Percentiles rank a stretch among this genome's conserved stretches.
These are phyloP conservation scores for Juglanconis oblonga DNA, from an alignment of 2,329 filamentous ascomycete species.

Conservation along the genomic window DNA sequence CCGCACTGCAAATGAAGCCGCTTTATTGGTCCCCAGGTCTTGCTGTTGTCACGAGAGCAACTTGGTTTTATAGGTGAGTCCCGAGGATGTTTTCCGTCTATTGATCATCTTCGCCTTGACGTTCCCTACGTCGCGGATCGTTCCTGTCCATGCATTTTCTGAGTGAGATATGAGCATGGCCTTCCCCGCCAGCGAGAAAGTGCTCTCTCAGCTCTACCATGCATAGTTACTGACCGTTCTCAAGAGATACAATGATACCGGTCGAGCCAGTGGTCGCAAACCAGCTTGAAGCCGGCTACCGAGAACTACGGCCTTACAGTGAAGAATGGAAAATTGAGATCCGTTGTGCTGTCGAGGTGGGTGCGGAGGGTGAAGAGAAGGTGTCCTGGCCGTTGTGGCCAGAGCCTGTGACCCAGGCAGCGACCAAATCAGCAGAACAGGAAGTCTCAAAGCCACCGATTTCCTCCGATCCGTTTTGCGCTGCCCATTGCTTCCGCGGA, in stretches of 20 bases:
- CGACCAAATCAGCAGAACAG: not conserved
- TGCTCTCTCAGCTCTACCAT: no score
- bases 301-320: slow-evolving; percentile 82
- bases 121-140: no score
- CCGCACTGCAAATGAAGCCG: slow-evolving; percentile 83
- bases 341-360: slow-evolving; percentile 84
- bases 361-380: slow-evolving; percentile 86
- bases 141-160: no score
- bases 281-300: slow-evolving; percentile 86
- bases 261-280: slow-evolving; percentile 85
- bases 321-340: slow-evolving; percentile 92
- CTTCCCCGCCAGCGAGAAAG: no score
- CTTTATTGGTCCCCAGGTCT: slow-evolving; percentile 97
- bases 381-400: slow-evolving; percentile 83
- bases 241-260: slow-evolving; percentile 80
- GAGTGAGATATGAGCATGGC: no score
- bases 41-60: slow-evolving; percentile 76
- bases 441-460: slow-evolving; percentile 39
- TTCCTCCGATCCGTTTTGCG: slow-evolving; percentile 56
- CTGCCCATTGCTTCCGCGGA: slow-evolving; percentile 56
- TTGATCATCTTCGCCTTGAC: not conserved
- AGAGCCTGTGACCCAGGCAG: slow-evolving; percentile 37
- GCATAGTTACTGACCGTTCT: not conserved
- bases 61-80: slow-evolving; percentile 84
- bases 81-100: not conserved